Evolutionary conservation across 331 rosid species (phyloP).

Genomic region (Acacia pycnantha): DNA sequence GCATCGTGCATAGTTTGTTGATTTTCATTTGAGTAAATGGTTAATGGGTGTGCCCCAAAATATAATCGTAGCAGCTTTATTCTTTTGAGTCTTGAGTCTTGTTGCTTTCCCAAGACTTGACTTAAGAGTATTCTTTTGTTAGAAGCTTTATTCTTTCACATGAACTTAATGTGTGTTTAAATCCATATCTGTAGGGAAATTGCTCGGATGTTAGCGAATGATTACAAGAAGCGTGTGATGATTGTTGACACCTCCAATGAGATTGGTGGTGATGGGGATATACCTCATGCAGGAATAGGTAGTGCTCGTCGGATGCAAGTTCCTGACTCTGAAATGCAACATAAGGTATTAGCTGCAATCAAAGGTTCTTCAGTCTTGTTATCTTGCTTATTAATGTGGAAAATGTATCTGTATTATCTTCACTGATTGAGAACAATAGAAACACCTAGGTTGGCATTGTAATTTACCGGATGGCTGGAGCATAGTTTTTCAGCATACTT

Average conservation of each 20-base stretch:
- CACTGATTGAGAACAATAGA: conserved; percentile 15
- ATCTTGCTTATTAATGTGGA: conserved; percentile 18
- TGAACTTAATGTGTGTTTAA: conserved; percentile 6
- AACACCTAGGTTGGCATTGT: neutral
- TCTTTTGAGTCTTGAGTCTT: too few relatives aligned
- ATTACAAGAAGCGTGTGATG: conserved; percentile 90
- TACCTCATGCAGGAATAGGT: conserved; percentile 96
- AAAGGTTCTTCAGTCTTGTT: conserved; percentile 14
- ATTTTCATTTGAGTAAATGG: conserved; percentile 17
- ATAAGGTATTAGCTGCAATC: conserved; percentile 57
- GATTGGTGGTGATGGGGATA: conserved; percentile 99
- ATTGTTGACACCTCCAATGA: conserved; percentile 98
- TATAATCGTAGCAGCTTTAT: neutral
- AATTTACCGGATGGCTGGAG: neutral
- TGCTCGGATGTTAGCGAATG: conserved; percentile 95
- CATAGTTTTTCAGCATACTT: neutral
- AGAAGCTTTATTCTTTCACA: neutral
- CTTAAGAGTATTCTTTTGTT: neutral
- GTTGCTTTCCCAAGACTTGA: too few relatives aligned
- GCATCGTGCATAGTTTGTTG: neutral
- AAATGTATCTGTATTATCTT: conserved; percentile 5
- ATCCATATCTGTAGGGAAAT: conserved; percentile 61
- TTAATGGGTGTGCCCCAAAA: neutral
- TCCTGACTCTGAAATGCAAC: conserved; percentile 82
- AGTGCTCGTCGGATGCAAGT: conserved; percentile 97